These are phyloP conservation scores for Peronospora tabacina DNA, from an alignment of 352 stramenopile species.

Conservation along the genomic window DNA sequence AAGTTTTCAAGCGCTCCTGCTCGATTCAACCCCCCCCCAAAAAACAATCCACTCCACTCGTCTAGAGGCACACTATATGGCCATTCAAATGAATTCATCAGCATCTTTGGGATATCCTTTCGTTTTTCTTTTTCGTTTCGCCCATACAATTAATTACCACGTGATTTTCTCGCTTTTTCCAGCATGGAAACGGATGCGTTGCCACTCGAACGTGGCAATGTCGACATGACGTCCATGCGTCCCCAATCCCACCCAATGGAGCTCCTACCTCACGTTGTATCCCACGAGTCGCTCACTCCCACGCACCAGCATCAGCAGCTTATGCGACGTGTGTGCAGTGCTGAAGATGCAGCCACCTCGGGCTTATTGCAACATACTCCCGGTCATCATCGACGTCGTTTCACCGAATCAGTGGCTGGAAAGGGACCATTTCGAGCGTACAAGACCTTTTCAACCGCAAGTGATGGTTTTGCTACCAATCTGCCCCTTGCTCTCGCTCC, in stretches of 20 bases:
- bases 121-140: too few relatives aligned
- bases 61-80: too few relatives aligned
- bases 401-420: conserved; percentile 7
- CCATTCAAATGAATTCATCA: too few relatives aligned
- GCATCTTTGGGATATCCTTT: not conserved
- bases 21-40: too few relatives aligned
- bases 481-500: not conserved
- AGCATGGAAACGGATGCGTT: conserved; percentile 45
- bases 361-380: conserved; percentile 14
- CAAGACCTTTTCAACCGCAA: conserved; percentile 14
- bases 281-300: conserved; percentile 39
- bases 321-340: conserved; percentile 56
- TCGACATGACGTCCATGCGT: conserved; percentile 36
- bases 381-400: conserved; percentile 10
- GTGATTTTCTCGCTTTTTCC: not conserved
- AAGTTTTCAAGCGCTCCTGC: too few relatives aligned
- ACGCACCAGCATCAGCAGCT: conserved; percentile 23
- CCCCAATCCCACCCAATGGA: not conserved
- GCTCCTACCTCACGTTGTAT: conserved; percentile 28
- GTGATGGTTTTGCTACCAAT: not conserved
- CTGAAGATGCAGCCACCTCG: conserved; percentile 32
- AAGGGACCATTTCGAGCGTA: conserved; percentile 8
- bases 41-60: too few relatives aligned
- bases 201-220: conserved; percentile 40
- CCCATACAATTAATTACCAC: too few relatives aligned